phyloP scores from a whole-genome alignment of 768 basidiomycete genomes.

The Pisolithus marmoratus region DNA sequence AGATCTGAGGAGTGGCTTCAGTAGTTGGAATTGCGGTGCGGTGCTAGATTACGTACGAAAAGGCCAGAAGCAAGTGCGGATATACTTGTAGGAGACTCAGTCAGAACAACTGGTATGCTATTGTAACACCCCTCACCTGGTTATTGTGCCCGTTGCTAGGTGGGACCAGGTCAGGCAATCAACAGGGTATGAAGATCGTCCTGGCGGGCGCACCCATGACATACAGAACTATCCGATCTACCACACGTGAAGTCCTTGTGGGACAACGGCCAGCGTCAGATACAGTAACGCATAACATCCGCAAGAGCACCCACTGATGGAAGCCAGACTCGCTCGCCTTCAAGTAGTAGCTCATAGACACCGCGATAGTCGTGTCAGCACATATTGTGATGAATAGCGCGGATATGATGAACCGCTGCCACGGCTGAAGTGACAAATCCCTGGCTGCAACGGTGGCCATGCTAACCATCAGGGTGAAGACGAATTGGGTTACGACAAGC shows the following conservation, averaged over 20 bases:
- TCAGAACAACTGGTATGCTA: background rate
- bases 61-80: background rate
- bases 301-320: background rate
- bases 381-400: background rate
- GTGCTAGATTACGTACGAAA: background rate
- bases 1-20: background rate
- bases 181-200: no score
- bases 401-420: background rate
- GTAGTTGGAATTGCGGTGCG: background rate
- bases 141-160: background rate
- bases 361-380: background rate
- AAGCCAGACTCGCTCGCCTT: background rate
- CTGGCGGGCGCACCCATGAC: background rate
- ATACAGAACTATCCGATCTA: background rate
- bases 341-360: background rate
- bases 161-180: background rate
- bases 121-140: background rate
- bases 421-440: background rate
- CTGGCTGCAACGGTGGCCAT: background rate
- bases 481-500: background rate
- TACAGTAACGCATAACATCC: no score
- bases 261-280: background rate
- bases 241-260: background rate
- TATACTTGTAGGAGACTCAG: background rate
- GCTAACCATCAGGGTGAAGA: background rate